These are phyloP conservation scores for Rhododendron simsii DNA, from an alignment of 148 eudicot species.

Conservation along the genomic window DNA sequence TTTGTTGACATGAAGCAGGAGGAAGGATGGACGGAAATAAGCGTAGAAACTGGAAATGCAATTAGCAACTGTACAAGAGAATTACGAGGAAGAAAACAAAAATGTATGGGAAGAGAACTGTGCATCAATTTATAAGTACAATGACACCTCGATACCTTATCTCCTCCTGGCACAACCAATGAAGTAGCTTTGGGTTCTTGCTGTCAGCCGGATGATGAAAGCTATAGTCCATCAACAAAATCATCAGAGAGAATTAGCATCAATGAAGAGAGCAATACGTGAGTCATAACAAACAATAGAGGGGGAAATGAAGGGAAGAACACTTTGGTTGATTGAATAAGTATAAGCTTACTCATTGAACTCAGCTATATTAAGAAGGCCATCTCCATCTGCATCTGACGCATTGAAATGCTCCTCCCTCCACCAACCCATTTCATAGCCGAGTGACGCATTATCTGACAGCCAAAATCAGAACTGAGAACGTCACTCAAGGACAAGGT, in stretches of 20 bases:
- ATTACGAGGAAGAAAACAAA: background rate
- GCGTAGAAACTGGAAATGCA: background rate
- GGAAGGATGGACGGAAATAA: background rate
- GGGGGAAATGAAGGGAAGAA: background rate
- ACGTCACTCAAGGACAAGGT: background rate
- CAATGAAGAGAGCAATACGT: background rate
- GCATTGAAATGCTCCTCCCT: constrained; percentile 97
- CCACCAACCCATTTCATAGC: constrained; percentile 99
- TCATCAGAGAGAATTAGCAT: background rate
- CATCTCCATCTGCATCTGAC: constrained; percentile 84
- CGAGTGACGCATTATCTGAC: constrained; percentile 67
- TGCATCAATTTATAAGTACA: background rate
- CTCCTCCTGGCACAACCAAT: constrained; percentile 95
- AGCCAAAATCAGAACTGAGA: constrained; percentile 12
- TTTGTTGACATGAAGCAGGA: background rate
- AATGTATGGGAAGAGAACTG: background rate
- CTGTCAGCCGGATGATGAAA: constrained; percentile 92
- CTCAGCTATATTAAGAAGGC: constrained; percentile 79
- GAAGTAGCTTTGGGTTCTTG: constrained; percentile 69
- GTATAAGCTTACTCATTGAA: constrained; percentile 86
- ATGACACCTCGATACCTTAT: constrained; percentile 45
- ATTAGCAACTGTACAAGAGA: background rate
- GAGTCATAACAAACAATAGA: background rate
- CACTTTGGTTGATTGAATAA: constrained; percentile 2
- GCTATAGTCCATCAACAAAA: constrained; percentile 37